phyloP scores from a whole-genome alignment of 2,329 filamentous ascomycete species.

The Scedosporium apiospermum region DNA sequence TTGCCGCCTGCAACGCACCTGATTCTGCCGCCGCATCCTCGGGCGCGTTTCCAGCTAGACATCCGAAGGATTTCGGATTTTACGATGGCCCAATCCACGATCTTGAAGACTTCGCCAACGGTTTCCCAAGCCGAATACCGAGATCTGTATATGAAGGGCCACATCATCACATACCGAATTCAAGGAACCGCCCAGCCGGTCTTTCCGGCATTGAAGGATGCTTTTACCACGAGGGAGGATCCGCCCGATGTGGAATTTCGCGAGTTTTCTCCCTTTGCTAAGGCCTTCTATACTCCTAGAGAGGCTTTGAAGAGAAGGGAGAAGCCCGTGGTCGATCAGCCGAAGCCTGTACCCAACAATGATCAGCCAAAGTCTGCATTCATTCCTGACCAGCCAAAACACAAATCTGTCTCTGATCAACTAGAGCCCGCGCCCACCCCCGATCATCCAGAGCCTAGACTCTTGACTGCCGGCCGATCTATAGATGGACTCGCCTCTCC shows the following conservation, averaged over 20 bases:
- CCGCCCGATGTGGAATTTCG: neutral
- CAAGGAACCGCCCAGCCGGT: neutral
- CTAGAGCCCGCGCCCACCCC: too few relatives aligned
- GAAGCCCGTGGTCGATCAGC: neutral
- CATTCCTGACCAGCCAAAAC: too few relatives aligned
- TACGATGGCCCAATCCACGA: conserved; percentile 17
- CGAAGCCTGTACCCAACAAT: too few relatives aligned
- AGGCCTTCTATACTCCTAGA: neutral
- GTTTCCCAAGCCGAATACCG: conserved; percentile 10
- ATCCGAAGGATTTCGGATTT: conserved; percentile 16
- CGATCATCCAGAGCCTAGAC: too few relatives aligned
- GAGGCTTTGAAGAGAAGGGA: neutral
- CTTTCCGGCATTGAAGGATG: neutral
- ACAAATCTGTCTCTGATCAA: too few relatives aligned
- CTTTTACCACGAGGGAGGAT: neutral
- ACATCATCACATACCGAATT: neutral
- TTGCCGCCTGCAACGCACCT: conserved; percentile 12
- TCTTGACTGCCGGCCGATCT: too few relatives aligned
- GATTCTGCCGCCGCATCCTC: conserved; percentile 12
- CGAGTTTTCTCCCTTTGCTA: neutral
- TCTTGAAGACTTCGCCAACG: conserved; percentile 9
- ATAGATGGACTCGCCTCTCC: too few relatives aligned
- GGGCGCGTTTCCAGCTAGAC: conserved; percentile 12
- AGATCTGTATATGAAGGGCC: conserved; percentile 1
- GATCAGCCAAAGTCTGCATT: too few relatives aligned